Base-by-base conservation (phyloP, 2,329 filamentous ascomycete species). In the Neonectria hederae region DNA sequence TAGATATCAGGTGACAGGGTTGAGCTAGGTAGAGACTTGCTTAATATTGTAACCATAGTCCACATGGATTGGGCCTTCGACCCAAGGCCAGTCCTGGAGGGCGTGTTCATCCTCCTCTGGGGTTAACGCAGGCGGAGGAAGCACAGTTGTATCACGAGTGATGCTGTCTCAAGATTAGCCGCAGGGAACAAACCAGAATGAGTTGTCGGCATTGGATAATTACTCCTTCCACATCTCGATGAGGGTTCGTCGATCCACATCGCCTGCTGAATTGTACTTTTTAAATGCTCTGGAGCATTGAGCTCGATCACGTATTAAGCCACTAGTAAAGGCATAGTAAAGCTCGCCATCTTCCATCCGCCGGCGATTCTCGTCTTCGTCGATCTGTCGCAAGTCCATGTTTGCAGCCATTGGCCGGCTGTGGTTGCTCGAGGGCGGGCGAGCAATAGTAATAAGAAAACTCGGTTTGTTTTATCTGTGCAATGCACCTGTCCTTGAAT, bases 41-140 rank as follows among this genome's bases (percentile, higher is more conserved):
- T 80, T 86, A 49, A 95, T 82, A 66, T 96, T 94, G 72, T 84
- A 89, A 4, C 93, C 93, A 71, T 96, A 95, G 78, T 97, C 93
- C 65, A 91, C 85, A 49, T 83, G 86, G 57, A 96, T 82, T 0
- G 92, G 92, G 0, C 84, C 79, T 65, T 92, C 89, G 22, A 95
- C 83, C 85, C 88, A 93, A 0, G 92, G 88, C 26, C 90, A 79
- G 35, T 90, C 81, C 22, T 83, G 81, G 35, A 96, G 86, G 1
- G 90, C 81, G 19, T 80, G 83, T 10, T 90, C 89, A 67, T 96
- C 92, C 68, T 87, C 88, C 59, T 87, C 87, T 2, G 83, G 79
- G 11, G 86, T 87, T 3, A 83, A 72, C 6, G 83, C 84, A 17
- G 75, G 80, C 0, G 88, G 84, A 22, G 92, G 92, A 0, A 95